Percentiles rank a stretch among this genome's conserved stretches.
These are phyloP conservation scores for Ilyonectria sp. DNA, from an alignment of 2,329 filamentous ascomycete species.

Conservation along the genomic window DNA sequence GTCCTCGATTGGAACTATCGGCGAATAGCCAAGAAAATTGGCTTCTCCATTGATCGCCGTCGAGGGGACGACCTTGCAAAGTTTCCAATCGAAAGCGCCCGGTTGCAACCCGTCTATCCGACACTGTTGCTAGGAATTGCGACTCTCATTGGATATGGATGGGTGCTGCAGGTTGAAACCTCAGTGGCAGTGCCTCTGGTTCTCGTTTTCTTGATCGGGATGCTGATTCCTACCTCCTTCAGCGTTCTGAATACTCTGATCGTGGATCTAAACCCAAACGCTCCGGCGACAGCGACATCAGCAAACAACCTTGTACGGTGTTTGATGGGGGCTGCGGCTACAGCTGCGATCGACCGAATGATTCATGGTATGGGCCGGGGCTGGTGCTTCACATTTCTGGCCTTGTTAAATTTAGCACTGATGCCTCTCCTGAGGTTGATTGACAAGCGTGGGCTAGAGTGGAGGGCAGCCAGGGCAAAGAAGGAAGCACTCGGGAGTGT, in stretches of 20 bases:
- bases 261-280: constrained; percentile 74
- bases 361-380: constrained; percentile 70
- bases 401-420: constrained; percentile 63
- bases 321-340: constrained; percentile 71
- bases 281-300: constrained; percentile 74
- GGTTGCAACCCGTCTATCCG: constrained; percentile 69
- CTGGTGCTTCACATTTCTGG: constrained; percentile 75
- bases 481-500: constrained; percentile 47
- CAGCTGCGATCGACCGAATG: constrained; percentile 73
- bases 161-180: constrained; percentile 67
- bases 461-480: constrained; percentile 66
- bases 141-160: constrained; percentile 70
- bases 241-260: constrained; percentile 75
- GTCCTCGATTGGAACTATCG: constrained; percentile 79
- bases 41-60: constrained; percentile 73
- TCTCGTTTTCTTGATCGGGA: constrained; percentile 70
- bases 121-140: constrained; percentile 68
- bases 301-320: constrained; percentile 77
- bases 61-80: constrained; percentile 66
- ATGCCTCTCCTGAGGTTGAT: constrained; percentile 67
- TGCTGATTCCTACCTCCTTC: constrained; percentile 74
- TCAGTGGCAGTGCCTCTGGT: constrained; percentile 70
- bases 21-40: constrained; percentile 73
- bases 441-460: constrained; percentile 63
- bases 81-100: constrained; percentile 70